Percentiles rank a stretch among this genome's conserved stretches.
These are phyloP conservation scores for Xanthoconium purpureum DNA, from an alignment of 768 basidiomycete species.

Conservation along the genomic window DNA sequence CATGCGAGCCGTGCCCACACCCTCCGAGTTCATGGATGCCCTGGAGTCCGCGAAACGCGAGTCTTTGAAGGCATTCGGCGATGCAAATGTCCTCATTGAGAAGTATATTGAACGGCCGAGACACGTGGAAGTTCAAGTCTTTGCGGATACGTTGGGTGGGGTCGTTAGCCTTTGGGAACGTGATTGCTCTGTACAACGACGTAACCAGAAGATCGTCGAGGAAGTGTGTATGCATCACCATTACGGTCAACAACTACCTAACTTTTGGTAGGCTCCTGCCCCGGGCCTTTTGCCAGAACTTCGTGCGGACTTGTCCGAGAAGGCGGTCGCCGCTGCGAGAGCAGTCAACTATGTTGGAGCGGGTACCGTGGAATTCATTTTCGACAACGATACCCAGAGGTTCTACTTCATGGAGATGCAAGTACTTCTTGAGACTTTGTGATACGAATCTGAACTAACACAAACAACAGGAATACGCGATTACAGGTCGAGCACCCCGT, in stretches of 20 bases:
- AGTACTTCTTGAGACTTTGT: constrained; percentile 18
- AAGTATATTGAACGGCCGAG: constrained; percentile 84
- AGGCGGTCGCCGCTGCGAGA: constrained; percentile 88
- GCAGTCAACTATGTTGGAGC: constrained; percentile 92
- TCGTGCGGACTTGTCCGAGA: constrained; percentile 75
- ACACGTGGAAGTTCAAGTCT: constrained; percentile 94
- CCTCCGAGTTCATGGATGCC: constrained; percentile 73
- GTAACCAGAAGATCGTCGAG: constrained; percentile 96
- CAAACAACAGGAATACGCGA: constrained; percentile 65
- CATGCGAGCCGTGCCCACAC: constrained; percentile 76
- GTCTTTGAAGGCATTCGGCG: constrained; percentile 83
- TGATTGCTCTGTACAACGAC: constrained; percentile 86
- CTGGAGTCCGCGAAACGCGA: constrained; percentile 87
- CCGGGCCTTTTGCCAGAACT: constrained; percentile 80
- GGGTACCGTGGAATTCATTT: constrained; percentile 95
- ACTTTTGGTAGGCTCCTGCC: constrained; percentile 68
- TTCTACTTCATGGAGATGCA: constrained; percentile 98
- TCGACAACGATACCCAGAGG: constrained; percentile 81
- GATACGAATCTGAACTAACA: background rate
- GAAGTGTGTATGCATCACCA: constrained; percentile 45
- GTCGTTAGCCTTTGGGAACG: constrained; percentile 95
- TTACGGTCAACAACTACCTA: background rate
- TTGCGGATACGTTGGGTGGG: constrained; percentile 77
- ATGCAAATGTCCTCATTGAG: constrained; percentile 84
- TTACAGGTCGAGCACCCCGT: constrained; percentile 90